A percentile compares a stretch with the other conserved stretches of the same genome.
Evolutionary conservation across 805 yeast genomes (phyloP).

Genomic region (Candida namnaoensis): DNA sequence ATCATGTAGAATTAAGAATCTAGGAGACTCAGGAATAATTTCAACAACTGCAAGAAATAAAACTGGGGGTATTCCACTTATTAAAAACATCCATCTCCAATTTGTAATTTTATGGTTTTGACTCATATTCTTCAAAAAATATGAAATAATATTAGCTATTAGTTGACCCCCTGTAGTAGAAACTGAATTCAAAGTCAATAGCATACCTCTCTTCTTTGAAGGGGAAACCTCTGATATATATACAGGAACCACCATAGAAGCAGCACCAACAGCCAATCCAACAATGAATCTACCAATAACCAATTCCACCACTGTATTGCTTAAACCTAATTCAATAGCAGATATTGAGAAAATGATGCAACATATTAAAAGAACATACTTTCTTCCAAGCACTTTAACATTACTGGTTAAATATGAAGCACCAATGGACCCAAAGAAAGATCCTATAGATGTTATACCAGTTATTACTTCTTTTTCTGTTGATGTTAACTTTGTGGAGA

Average conservation of each 20-base stretch:
- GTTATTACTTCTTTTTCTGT: slow-evolving; percentile 31
- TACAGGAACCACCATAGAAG: slow-evolving; percentile 59
- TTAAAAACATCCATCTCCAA: slow-evolving; percentile 32
- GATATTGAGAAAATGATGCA: slow-evolving; percentile 37
- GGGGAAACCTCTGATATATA: slow-evolving; percentile 46
- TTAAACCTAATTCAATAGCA: slow-evolving; percentile 39
- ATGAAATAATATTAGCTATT: slow-evolving; percentile 32
- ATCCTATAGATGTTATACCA: slow-evolving; percentile 43
- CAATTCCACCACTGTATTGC: slow-evolving; percentile 28
- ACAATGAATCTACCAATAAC: slow-evolving; percentile 51
- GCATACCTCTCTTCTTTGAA: slow-evolving; percentile 27
- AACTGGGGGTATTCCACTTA: slow-evolving; percentile 33
- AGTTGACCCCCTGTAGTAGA: slow-evolving; percentile 45
- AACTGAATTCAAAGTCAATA: slow-evolving; percentile 28
- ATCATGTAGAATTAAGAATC: slow-evolving; percentile 29
- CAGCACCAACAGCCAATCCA: slow-evolving; percentile 69
- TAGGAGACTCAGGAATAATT: slow-evolving; percentile 44
- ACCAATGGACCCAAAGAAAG: slow-evolving; percentile 40
- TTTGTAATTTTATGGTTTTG: slow-evolving; percentile 6
- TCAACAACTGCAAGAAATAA: slow-evolving; percentile 25
- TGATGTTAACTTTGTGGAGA: slow-evolving; percentile 22
- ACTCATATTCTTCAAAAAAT: slow-evolving; percentile 17
- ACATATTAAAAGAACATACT: slow-evolving; percentile 27
- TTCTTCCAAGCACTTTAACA: slow-evolving; percentile 27
- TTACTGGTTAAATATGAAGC: slow-evolving; percentile 45